Conservation (phyloP, 345 rosid genomes). For the Aquilaria sinensis region DNA sequence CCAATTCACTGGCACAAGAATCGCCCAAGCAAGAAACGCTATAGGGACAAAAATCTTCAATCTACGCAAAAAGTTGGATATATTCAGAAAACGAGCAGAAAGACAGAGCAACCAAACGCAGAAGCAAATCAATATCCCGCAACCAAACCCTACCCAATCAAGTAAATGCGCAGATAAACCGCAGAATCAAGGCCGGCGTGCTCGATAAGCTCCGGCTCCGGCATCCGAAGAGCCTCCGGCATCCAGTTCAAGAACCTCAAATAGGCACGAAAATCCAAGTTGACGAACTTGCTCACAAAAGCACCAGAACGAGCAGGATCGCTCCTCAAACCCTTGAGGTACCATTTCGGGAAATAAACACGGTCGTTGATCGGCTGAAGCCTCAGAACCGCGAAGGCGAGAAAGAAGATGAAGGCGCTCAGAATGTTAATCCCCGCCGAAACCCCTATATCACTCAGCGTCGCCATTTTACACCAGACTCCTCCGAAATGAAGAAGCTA, state of each 20-base stretch:
- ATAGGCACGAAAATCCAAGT: background rate
- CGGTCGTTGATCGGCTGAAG: background rate
- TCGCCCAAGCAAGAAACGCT: slow-evolving; percentile 6
- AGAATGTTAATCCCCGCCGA: background rate
- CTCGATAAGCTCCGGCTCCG: background rate
- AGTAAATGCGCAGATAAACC: slow-evolving; percentile 52
- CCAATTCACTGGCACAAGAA: slow-evolving; percentile 51
- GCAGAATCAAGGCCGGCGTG: background rate
- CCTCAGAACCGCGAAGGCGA: background rate
- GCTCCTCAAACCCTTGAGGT: background rate
- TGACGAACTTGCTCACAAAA: background rate
- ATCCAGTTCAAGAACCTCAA: background rate
- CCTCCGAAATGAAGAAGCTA: no score
- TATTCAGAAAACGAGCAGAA: background rate
- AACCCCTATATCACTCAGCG: background rate
- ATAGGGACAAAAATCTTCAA: slow-evolving; percentile 56
- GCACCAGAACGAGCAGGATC: background rate
- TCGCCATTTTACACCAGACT: no score
- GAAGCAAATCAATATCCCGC: background rate
- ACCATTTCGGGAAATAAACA: background rate
- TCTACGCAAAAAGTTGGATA: slow-evolving; percentile 25
- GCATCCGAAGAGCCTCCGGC: background rate
- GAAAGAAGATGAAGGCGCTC: background rate
- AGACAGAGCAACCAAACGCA: background rate
- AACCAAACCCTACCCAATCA: slow-evolving; percentile 55